Base-by-base conservation (phyloP, 805 yeast genomes). In the Wickerhamiella cacticola region DNA sequence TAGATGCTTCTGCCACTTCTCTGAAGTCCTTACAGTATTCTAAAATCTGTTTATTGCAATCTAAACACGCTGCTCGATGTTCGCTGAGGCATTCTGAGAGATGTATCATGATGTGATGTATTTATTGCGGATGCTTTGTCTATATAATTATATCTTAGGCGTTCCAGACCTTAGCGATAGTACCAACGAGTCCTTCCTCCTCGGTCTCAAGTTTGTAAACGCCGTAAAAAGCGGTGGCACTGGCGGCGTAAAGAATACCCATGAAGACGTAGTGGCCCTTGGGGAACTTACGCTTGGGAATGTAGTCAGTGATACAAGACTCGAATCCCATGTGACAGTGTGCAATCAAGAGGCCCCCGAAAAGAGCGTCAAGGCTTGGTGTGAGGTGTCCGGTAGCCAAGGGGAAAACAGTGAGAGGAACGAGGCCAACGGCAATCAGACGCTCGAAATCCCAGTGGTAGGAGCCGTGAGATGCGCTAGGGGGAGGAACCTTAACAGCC, bases 381-480 rank as follows among this genome's bases (percentile, higher is more conserved):
- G 79, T 70, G 53, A 76, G 65, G 13, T 80, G 75, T 24, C 95
- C 96, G 41, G 81, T 72, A 33, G 81, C 74, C 55, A 87, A 75
- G 19, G 97, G 95, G 19, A 79, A 68, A 34, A 80, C 73, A 24
- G 79, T 72, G 52, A 89, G 68, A 26, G 98, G 98, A 21, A 86
- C 73, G 63, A 88, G 68, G 9, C 80, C 76, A 15, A 80, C 63
- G 3, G 94, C 72, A 29, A 86, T 67, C 3, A 76, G 59, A 56
- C 84, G 76, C 71, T 89, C 98, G 57, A 80, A 79, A n/a, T 83
- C 70, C 98, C 98, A 89, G 70, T 88, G 97, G 63, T 77, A 74
- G 21, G 94, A 82, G 42, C 97, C 96, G 59, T 86, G 88, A 45
- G 70, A 60, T 54, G 71, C 75, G 59, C 75, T 70, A 4, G 79